Base-by-base conservation (phyloP, 495 filamentous ascomycete genomes). In the Copromyces sp. region DNA sequence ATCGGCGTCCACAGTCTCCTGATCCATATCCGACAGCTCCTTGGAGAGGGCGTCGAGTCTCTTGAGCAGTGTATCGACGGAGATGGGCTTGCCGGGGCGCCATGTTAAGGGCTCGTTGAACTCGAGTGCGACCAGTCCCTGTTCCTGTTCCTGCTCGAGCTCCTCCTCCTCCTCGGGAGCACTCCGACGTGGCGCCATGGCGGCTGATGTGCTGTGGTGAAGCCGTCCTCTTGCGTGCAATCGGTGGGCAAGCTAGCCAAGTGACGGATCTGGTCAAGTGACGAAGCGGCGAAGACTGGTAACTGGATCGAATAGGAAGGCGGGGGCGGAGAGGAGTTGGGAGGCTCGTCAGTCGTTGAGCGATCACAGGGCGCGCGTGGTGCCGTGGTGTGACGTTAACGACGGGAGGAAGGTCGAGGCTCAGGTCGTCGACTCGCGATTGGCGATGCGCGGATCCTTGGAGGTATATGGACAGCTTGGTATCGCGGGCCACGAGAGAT, bases 71-170 rank as follows among this genome's bases (percentile, higher is more conserved):
- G 94, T 92, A 73, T 87, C 91, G 68, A 94, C 90, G 45, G 91
- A 85, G 77, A 99, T 97, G 70, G 92, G 87, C 78, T 93, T 95
- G 70, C 95, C 96, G 68, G 94, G 92, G 77, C 92, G 92, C 93
- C 96, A 98, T 82, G 94, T 91, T 45, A 99, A 82, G 20, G 93
- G 87, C 77, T 98, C 91, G 76, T 95, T 89, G 87, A 98, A 98
- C 74, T 87, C 80, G 32, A 94, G 86, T 14, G 70, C 73, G 38
- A 80, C 79, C 32, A 78, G 77, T 32, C 77, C 74, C 9, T 61
- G 73, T 17, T 80, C 79, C 9, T 69, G 70, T 47, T 80, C 80
- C 70, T 78, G 78, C 71, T 81, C 78, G 14, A 69, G 70, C 73
- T 80, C 79, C 8, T 68, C 75, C 17, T 70, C 71, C 74, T 80